Evolutionary conservation across 2,329 filamentous ascomycete species (phyloP).

Genomic region (Exophiala oligosperma): DNA sequence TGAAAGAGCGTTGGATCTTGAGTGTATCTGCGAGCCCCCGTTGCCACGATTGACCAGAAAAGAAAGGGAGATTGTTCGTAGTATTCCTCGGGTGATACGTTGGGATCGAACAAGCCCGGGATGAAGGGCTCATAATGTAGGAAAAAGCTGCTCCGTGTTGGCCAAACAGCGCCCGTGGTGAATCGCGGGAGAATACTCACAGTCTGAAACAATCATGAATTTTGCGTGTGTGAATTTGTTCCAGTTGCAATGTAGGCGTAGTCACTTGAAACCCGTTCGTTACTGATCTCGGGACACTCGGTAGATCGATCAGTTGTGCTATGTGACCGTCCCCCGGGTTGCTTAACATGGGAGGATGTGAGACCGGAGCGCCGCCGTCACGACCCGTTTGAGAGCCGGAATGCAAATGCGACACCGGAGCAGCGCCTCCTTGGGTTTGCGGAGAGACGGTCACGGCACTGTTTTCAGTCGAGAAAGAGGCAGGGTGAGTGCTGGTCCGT

Average conservation of each 20-base stretch:
- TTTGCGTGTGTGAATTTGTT: not conserved
- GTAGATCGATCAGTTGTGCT: not conserved
- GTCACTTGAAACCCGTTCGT: conserved; percentile 1
- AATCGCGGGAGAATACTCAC: not conserved
- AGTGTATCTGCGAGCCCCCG: conserved; percentile 4
- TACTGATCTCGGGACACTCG: not conserved
- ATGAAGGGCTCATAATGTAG: conserved; percentile 8
- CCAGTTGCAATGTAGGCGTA: not conserved
- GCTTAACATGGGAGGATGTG: not conserved
- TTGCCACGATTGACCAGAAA: conserved; percentile 13
- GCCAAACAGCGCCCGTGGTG: too few species aligned
- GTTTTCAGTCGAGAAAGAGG: not conserved
- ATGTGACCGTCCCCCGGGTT: not conserved
- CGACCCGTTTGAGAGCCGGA: too few species aligned
- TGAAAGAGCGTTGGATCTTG: conserved; percentile 8
- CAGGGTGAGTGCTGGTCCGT: not conserved
- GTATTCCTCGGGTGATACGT: conserved; percentile 2
- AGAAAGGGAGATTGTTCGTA: conserved; percentile 14
- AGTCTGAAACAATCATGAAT: conserved; percentile 35
- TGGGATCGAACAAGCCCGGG: conserved; percentile 28
- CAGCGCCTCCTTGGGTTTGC: not conserved
- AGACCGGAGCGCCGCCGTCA: too few species aligned
- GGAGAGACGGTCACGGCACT: not conserved
- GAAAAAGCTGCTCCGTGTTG: conserved; percentile 1
- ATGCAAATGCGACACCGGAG: not conserved